Base-by-base conservation (phyloP, 225 moss, liverwort and hornwort genomes). In the Bryoerythrophyllum caledonicum region DNA sequence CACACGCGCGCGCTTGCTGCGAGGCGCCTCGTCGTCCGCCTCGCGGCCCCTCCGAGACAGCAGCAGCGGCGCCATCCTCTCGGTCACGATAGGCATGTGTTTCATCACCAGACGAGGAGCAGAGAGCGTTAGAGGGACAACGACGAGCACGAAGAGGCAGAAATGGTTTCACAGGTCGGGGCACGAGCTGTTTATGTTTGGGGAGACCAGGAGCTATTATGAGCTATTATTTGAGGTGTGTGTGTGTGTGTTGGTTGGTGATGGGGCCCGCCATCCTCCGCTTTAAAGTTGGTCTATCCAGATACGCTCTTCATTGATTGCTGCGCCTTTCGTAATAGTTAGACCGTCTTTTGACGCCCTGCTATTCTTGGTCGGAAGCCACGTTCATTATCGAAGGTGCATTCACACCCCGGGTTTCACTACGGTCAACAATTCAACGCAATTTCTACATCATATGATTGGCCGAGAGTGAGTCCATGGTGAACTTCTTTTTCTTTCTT, bases 1-100 rank as follows among this genome's bases (percentile, higher is more conserved):
- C 28, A 69, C 53, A 24, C 85, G 80, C 41, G 69, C 10, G 51
- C 80, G 80, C 46, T 88, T 88, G 23, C 78, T 78, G 46, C 28
- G 34, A 62, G 80, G 80, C 43, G 59, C 78, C 44, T 81, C 75
- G 0, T 71, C 81, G 48, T 88, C 82, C 13, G 19, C 28, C 32
- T 80, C 88, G 24, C 85, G 60, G 16, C 65, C 81, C 65, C 85
- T 78, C 68, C 53, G 25, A 3, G 67, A 70, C 20, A 75, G 34
- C 5, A 81, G 68, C 73, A 23, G 17, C 51, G 81, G 76, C 46
- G 59, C 76, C 81, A 82, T 71, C 26, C 70, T 77, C 59, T 82
- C 76, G 0, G 74, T 64, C 67, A 70, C 32, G 20, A 79, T 44
- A 59, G 81, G 53, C 79, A 82, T 71, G 26, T 59, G 54, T 41